Conservation (phyloP, 345 rosid species). For the Boechera stricta region DNA sequence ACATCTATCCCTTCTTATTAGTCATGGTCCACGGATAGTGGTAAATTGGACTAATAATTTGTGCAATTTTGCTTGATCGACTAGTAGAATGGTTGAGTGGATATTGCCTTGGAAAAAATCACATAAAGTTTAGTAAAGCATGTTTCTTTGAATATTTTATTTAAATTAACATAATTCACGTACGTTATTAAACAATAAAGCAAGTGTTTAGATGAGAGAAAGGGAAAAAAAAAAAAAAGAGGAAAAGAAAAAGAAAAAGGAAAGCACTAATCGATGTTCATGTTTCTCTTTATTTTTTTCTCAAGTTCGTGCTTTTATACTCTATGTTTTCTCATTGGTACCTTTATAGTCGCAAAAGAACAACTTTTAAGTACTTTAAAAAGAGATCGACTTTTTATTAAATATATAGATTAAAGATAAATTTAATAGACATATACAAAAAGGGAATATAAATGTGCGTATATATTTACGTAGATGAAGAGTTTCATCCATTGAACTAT, state of each 20-base stretch:
- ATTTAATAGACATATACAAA: constrained; percentile 4
- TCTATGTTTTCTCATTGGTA: constrained; percentile 30
- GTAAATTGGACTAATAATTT: background rate
- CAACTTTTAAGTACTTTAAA: constrained; percentile 42
- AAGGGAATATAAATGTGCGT: constrained; percentile 33
- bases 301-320: constrained; percentile 43
- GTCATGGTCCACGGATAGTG: constrained; percentile 20
- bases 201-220: constrained; percentile 41
- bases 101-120: constrained; percentile 18
- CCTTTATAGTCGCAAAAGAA: constrained; percentile 44
- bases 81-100: constrained; percentile 20
- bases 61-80: constrained; percentile 7
- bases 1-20: constrained; percentile 11
- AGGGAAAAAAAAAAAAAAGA: constrained; percentile 13
- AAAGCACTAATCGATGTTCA: constrained; percentile 45
- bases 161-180: constrained; percentile 30
- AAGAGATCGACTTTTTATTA: constrained; percentile 41
- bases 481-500: constrained; percentile 24
- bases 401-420: constrained; percentile 2
- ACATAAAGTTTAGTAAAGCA: constrained; percentile 27
- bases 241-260: constrained; percentile 35
- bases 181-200: constrained; percentile 36
- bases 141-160: constrained; percentile 3
- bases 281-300: constrained; percentile 33
- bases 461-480: constrained; percentile 1